Evolutionary conservation across 2,329 filamentous ascomycete genomes (phyloP).

Genomic region (Colletotrichum liaoningense): DNA sequence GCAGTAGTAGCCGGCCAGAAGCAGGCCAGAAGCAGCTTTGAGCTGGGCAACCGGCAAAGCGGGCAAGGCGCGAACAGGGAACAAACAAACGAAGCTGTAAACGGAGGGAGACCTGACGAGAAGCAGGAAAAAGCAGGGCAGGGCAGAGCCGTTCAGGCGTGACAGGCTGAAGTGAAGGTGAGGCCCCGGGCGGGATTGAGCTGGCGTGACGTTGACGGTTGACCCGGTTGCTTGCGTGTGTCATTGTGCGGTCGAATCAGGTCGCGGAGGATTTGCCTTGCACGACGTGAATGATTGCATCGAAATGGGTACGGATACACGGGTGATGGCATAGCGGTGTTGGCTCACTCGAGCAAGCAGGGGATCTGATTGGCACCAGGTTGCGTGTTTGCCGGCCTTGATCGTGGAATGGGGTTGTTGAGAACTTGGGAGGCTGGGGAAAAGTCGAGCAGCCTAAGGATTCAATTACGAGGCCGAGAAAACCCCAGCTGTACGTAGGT

Average conservation of each 20-base stretch:
- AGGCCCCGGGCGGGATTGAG: neutral
- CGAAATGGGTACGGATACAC: constrained; percentile 5
- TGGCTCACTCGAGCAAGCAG: constrained; percentile 12
- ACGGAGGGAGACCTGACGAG: neutral
- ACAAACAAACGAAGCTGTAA: neutral
- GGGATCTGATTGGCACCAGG: constrained; percentile 25
- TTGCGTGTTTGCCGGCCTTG: constrained; percentile 34
- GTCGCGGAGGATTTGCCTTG: neutral
- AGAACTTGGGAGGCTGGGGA: constrained; percentile 14
- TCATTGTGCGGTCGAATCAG: constrained; percentile 11
- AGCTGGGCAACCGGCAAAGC: neutral
- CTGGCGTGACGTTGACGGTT: constrained; percentile 27
- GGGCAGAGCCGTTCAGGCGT: neutral
- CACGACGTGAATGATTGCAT: constrained; percentile 11
- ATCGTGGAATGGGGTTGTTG: constrained; percentile 27
- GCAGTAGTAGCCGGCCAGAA: neutral
- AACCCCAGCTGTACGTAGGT: neutral
- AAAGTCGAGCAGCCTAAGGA: neutral
- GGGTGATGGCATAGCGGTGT: constrained; percentile 28
- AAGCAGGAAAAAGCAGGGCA: constrained; percentile 22
- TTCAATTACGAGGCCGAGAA: constrained; percentile 1
- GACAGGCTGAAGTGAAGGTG: neutral
- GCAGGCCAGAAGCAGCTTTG: neutral
- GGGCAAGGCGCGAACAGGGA: neutral
- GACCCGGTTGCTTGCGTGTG: constrained; percentile 8